Conservation (phyloP, 495 filamentous ascomycete genomes). For the Neurospora sp. region DNA sequence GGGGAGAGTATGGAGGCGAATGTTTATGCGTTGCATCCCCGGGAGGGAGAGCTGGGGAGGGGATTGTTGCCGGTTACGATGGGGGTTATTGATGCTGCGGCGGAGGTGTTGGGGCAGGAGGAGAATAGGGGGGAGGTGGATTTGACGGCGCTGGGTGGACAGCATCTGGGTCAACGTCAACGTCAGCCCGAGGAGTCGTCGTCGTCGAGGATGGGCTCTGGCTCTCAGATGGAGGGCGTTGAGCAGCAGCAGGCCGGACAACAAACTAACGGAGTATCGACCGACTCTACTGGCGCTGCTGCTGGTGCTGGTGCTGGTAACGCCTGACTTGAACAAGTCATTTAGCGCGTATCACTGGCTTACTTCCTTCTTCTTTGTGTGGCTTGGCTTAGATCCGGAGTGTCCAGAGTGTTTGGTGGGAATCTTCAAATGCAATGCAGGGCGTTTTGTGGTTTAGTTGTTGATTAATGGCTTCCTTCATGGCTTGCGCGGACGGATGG, state of each 20-base stretch:
- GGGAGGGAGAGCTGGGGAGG: constrained; percentile 36
- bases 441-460: not conserved
- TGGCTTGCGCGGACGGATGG: too few relatives aligned
- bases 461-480: not conserved
- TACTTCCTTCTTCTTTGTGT: not conserved
- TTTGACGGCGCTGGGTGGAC: not conserved
- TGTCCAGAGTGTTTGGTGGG: not conserved
- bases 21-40: constrained; percentile 72
- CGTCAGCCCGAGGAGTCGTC: not conserved
- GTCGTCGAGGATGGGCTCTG: too few relatives aligned
- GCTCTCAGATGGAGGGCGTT: not conserved
- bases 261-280: not conserved
- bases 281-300: not conserved
- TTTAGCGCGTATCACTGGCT: not conserved
- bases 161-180: not conserved
- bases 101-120: not conserved
- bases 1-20: constrained; percentile 67
- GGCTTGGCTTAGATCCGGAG: not conserved
- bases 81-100: not conserved
- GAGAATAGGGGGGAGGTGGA: not conserved
- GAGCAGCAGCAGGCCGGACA: not conserved
- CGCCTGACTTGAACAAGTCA: not conserved
- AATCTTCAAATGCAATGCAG: too few relatives aligned
- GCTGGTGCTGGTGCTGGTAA: not conserved
- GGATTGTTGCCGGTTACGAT: constrained; percentile 10